Evolutionary conservation across 2,329 filamentous ascomycete genomes (phyloP), one percentile per base, ranked within the genome.

Genomic region (Monosporascus sp.): DNA sequence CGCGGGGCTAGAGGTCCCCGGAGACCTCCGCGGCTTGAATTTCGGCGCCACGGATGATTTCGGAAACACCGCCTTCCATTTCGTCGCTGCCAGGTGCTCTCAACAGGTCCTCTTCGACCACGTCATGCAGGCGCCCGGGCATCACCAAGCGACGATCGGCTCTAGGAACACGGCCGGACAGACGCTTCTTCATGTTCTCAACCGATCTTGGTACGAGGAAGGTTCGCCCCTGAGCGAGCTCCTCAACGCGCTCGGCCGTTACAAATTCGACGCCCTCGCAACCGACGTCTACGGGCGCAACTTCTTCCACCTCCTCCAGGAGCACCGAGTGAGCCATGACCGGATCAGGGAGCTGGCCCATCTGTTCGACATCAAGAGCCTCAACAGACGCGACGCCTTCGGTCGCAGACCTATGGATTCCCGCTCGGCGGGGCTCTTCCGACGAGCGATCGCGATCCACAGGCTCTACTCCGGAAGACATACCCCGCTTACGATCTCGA

Each of bases 41-140:
- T 50, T 78, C 27, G 67, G 68, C 20, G 60, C 64, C 2, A 65
- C 66, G 16, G 80, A 84, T 56, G 63, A 71, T 38, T 82, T 80
- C 56, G 80, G 80, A 1, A 77, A 80, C 40, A 81, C 72, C 5
- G 71, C 78, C 45, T 79, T 80, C 31, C 80, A 84, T 45, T 50
- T 51, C 47, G 50, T 65, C 24, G 66, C 66, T 22, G 53, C 60
- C 16, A 40, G 50, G 17, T 53, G 46, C 2, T 51, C 58, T 40
- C 60, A 59, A n/a, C 46, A 48, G 1, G 45, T 35, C 16, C 64
- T 68, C 40, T 19, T 66, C 3, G 41, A 58, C 20, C 50, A 63
- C 16, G 50, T 67, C 19, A 52, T 22, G 9, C 52, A 60, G 49
- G 60, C 57, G 11, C 24, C 59, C 2, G 31, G n/a, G 5, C 26